These are phyloP conservation scores for Thalassiosira delicatula DNA, from an alignment of 352 stramenopile genomes.

Conservation along the genomic window DNA sequence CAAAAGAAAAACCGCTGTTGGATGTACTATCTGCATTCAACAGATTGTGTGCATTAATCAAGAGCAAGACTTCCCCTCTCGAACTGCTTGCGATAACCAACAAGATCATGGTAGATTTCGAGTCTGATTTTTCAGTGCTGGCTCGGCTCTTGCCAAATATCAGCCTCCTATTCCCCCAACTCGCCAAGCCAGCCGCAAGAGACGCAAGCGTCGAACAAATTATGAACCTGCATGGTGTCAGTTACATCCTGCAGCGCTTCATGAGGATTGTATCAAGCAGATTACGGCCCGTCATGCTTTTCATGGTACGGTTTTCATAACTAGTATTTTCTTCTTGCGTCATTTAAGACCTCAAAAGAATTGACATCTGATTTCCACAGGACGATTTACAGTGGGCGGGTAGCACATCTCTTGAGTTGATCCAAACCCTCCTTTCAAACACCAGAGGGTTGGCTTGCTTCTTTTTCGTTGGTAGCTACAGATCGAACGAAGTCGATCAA, in stretches of 20 bases:
- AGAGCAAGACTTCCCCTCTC: conserved; percentile 4
- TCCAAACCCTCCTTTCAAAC: conserved; percentile 53
- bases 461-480: conserved; percentile 64
- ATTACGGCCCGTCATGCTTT: conserved; percentile 47
- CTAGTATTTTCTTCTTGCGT: too few relatives aligned
- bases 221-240: conserved; percentile 41
- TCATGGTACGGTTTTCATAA: too few relatives aligned
- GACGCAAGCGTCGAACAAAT: conserved; percentile 15
- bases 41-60: conserved; percentile 37
- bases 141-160: conserved; percentile 39
- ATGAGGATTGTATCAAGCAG: conserved; percentile 61
- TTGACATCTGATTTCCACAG: too few relatives aligned
- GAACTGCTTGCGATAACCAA: conserved; percentile 28
- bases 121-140: conserved; percentile 26
- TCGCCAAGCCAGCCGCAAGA: background rate
- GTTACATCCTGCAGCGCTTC: conserved; percentile 49
- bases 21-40: conserved; percentile 6
- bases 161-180: conserved; percentile 1
- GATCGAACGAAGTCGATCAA: conserved; percentile 54
- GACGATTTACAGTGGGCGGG: conserved; percentile 64
- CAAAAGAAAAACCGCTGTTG: conserved; percentile 20
- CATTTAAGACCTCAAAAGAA: too few relatives aligned
- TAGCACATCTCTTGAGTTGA: conserved; percentile 19
- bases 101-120: conserved; percentile 29
- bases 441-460: conserved; percentile 39